phyloP scores from a whole-genome alignment of 768 basidiomycete genomes.

The Kwoniella sp. region DNA sequence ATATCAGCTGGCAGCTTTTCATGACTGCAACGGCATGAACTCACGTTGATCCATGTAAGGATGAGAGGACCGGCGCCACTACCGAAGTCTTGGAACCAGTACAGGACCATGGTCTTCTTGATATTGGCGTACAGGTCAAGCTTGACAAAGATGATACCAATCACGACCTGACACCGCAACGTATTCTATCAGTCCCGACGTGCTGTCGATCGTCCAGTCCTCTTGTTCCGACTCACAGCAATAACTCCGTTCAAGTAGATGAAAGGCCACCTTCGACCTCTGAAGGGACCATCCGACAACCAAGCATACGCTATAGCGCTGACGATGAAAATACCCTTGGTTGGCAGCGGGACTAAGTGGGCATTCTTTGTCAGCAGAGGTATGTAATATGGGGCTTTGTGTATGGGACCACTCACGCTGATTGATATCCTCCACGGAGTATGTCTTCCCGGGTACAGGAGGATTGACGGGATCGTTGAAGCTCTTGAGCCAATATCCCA shows the following conservation, averaged over 20 bases:
- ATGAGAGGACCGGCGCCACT: conserved; percentile 36
- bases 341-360: conserved; percentile 24
- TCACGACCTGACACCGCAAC: conserved; percentile 9
- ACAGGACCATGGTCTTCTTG: conserved; percentile 25
- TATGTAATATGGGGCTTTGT: too few relatives aligned
- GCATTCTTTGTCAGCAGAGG: background rate
- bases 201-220: too few relatives aligned
- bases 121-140: conserved; percentile 26
- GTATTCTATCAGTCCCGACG: too few relatives aligned
- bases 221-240: background rate
- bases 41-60: conserved; percentile 43
- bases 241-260: conserved; percentile 15
- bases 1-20: background rate
- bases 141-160: conserved; percentile 19
- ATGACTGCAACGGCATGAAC: background rate
- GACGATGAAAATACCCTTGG: conserved; percentile 29
- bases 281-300: conserved; percentile 40
- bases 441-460: conserved; percentile 31
- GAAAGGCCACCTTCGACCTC: conserved; percentile 38
- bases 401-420: conserved; percentile 14
- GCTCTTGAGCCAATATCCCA: conserved; percentile 39
- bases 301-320: conserved; percentile 31
- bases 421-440: conserved; percentile 37
- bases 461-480: conserved; percentile 31
- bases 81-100: conserved; percentile 29